phyloP scores from a whole-genome alignment of 805 yeast species.

The Maudiozyma turicensis region DNA sequence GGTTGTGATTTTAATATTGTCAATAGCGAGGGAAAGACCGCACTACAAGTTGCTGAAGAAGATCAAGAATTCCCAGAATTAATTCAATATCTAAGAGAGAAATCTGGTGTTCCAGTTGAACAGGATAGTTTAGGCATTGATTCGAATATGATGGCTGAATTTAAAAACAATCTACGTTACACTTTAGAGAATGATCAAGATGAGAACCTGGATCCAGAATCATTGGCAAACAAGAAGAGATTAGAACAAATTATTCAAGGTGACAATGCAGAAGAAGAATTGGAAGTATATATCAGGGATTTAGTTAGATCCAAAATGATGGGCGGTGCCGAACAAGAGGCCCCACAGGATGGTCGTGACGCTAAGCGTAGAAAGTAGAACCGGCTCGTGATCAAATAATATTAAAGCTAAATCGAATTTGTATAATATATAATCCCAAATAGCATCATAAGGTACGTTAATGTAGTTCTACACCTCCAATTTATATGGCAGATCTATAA shows the following conservation, averaged over 20 bases:
- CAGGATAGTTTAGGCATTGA: slow-evolving; percentile 22
- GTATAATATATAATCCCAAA: too few relatives aligned
- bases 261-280: slow-evolving; percentile 71
- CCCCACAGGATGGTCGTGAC: slow-evolving; percentile 18
- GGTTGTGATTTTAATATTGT: slow-evolving; percentile 54
- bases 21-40: slow-evolving; percentile 68
- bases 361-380: slow-evolving; percentile 6
- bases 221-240: slow-evolving; percentile 48
- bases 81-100: slow-evolving; percentile 47
- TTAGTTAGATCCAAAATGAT: slow-evolving; percentile 51
- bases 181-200: slow-evolving; percentile 40
- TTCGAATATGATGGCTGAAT: slow-evolving; percentile 24
- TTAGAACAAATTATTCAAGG: slow-evolving; percentile 66
- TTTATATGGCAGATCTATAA: too few relatives aligned
- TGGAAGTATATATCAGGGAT: slow-evolving; percentile 56
- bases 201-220: slow-evolving; percentile 35
- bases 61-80: slow-evolving; percentile 82
- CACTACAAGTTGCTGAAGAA: slow-evolving; percentile 66
- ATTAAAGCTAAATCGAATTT: background rate
- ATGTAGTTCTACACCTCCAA: too few relatives aligned
- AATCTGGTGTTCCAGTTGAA: slow-evolving; percentile 24
- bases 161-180: slow-evolving; percentile 42
- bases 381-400: background rate
- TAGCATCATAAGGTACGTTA: too few relatives aligned
- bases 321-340: slow-evolving; percentile 7